phyloP scores from a whole-genome alignment of 371 early-diverging fungal species.

The Mucor velutinosus region DNA sequence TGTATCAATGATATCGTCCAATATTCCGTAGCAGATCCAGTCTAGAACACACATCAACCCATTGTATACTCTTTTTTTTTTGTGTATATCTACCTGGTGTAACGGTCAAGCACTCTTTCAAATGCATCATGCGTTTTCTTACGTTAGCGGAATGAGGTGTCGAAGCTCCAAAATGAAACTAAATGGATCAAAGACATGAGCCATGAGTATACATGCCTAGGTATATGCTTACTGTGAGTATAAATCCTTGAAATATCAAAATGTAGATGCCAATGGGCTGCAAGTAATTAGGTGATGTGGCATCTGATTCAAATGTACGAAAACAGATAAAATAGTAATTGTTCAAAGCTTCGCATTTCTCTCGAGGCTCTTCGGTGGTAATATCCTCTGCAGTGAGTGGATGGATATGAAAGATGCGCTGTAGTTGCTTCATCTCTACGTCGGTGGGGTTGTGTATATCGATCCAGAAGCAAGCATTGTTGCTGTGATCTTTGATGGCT shows the following conservation, averaged over 20 bases:
- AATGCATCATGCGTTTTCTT: constrained; percentile 68
- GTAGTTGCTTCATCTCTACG: constrained; percentile 62
- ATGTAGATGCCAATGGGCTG: constrained; percentile 81
- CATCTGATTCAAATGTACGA: constrained; percentile 67
- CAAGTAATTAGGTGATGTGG: constrained; percentile 62
- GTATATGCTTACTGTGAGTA: constrained; percentile 60
- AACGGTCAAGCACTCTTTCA: constrained; percentile 57
- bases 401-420: constrained; percentile 69
- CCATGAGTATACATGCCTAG: background rate
- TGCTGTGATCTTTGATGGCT: constrained; percentile 10
- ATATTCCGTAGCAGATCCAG: constrained; percentile 86
- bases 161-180: constrained; percentile 70
- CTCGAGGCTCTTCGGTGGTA: constrained; percentile 82
- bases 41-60: constrained; percentile 44
- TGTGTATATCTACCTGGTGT: constrained; percentile 51
- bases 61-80: constrained; percentile 25
- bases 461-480: constrained; percentile 72
- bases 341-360: constrained; percentile 88
- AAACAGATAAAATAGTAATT: constrained; percentile 90
- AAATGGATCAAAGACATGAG: background rate
- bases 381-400: constrained; percentile 93
- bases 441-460: constrained; percentile 76
- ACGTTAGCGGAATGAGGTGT: constrained; percentile 73
- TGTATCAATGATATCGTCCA: constrained; percentile 83
- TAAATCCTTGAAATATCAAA: constrained; percentile 74